phyloP scores from a whole-genome alignment of 306 rosid genomes.

The Corylus heterophylla region DNA sequence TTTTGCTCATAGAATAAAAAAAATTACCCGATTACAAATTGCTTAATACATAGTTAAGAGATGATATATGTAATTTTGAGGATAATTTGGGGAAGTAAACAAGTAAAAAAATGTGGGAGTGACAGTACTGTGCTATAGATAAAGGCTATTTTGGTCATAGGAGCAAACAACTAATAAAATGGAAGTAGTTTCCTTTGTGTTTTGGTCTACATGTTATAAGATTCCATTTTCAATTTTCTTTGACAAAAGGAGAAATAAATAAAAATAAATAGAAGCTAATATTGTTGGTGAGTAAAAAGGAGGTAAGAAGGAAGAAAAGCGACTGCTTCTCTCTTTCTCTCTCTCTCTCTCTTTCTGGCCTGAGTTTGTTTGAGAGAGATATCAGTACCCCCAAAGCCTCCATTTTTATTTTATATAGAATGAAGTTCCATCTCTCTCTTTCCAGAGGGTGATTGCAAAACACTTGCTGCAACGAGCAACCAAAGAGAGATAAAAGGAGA shows the following conservation, averaged over 20 bases:
- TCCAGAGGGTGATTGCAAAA: constrained; percentile 63
- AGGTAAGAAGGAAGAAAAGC: constrained; percentile 55
- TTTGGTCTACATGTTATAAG: constrained; percentile 11
- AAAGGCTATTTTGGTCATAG: constrained; percentile 35
- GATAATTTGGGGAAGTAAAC: constrained; percentile 9
- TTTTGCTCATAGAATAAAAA: too few species aligned
- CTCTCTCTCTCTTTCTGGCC: constrained; percentile 20
- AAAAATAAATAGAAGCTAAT: constrained; percentile 35
- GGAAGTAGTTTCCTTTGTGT: neutral
- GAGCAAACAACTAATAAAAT: constrained; percentile 13
- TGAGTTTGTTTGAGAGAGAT: constrained; percentile 53
- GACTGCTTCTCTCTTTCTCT: constrained; percentile 51
- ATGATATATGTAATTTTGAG: too few species aligned
- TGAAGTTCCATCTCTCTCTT: constrained; percentile 45
- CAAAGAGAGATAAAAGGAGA: constrained; percentile 46
- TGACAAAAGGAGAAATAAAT: constrained; percentile 17
- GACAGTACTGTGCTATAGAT: constrained; percentile 4
- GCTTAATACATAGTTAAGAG: too few species aligned
- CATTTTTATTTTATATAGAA: constrained; percentile 39
- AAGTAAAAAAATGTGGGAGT: constrained; percentile 18
- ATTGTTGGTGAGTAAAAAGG: constrained; percentile 53
- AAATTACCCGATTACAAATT: too few species aligned
- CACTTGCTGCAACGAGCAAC: constrained; percentile 45
- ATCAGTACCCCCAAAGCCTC: constrained; percentile 50
- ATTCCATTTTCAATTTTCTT: neutral